Evolutionary conservation across 345 rosid genomes (phyloP).

Genomic region (Linum tenue): DNA sequence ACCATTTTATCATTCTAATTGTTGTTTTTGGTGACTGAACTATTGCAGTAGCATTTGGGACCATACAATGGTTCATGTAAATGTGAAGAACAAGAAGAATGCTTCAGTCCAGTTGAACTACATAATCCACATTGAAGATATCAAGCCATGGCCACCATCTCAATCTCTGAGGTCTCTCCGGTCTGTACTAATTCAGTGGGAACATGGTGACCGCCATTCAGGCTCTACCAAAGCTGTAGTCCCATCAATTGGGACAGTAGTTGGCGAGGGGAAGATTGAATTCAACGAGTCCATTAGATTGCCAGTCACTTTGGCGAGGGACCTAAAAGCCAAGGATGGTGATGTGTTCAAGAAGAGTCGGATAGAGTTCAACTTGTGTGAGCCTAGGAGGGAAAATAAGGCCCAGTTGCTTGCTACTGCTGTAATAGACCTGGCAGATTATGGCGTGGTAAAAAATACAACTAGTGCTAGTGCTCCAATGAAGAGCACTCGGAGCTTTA

Average conservation of each 20-base stretch:
- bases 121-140: conserved; percentile 58
- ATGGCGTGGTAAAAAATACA: conserved; percentile 48
- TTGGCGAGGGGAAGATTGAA: conserved; percentile 79
- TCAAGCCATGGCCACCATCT: conserved; percentile 98
- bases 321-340: conserved; percentile 42
- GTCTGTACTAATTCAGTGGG: conserved; percentile 84
- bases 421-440: conserved; percentile 63
- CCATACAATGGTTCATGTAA: conserved; percentile 52
- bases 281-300: conserved; percentile 73
- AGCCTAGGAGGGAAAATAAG: conserved; percentile 75
- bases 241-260: conserved; percentile 64
- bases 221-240: conserved; percentile 59
- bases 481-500: conserved; percentile 66
- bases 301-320: conserved; percentile 54
- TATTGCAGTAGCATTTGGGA: not conserved
- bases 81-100: conserved; percentile 49
- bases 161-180: conserved; percentile 79
- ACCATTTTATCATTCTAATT: not conserved
- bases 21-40: conserved; percentile 14
- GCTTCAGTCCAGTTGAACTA: conserved; percentile 47
- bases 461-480: conserved; percentile 47
- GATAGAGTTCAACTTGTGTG: conserved; percentile 68
- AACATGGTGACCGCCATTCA: conserved; percentile 59
- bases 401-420: conserved; percentile 72
- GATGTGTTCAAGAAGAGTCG: conserved; percentile 53